These are phyloP conservation scores for Daldinia decipiens DNA, from an alignment of 495 filamentous ascomycete genomes.

Conservation along the genomic window DNA sequence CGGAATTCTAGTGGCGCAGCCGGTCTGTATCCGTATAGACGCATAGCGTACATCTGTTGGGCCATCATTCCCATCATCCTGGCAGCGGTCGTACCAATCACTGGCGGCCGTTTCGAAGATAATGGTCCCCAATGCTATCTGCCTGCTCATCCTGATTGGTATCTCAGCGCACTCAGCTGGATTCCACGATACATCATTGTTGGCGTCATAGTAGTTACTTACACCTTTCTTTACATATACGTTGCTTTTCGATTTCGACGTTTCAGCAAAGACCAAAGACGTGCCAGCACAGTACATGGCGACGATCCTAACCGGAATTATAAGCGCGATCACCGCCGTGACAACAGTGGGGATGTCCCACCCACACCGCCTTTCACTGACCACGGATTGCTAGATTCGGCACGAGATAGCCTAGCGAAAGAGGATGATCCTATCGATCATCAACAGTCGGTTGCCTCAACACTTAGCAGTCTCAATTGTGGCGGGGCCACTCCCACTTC, in stretches of 20 bases:
- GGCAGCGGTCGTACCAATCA: constrained; percentile 71
- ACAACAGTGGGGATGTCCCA: constrained; percentile 40
- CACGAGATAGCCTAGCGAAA: constrained; percentile 44
- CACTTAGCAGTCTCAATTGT: constrained; percentile 42
- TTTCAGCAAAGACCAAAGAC: constrained; percentile 46
- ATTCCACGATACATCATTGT: constrained; percentile 77
- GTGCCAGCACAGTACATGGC: constrained; percentile 38
- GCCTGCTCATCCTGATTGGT: constrained; percentile 70
- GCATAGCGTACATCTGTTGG: constrained; percentile 64
- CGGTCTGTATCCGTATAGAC: constrained; percentile 73
- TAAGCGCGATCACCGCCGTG: constrained; percentile 19
- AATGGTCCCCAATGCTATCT: constrained; percentile 75
- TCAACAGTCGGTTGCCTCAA: constrained; percentile 46
- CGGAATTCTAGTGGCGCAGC: constrained; percentile 47
- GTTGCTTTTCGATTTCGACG: constrained; percentile 53
- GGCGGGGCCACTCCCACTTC: constrained; percentile 18
- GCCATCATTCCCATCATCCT: constrained; percentile 65
- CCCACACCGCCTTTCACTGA: constrained; percentile 53
- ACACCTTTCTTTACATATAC: constrained; percentile 74
- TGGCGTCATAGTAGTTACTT: constrained; percentile 67
- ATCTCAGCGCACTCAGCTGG: constrained; percentile 73
- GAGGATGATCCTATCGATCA: constrained; percentile 35
- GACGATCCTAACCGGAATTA: constrained; percentile 5
- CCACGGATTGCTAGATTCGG: constrained; percentile 54
- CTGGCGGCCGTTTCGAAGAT: constrained; percentile 62